Conservation (phyloP, 306 rosid genomes). For the Vigna radiata region DNA sequence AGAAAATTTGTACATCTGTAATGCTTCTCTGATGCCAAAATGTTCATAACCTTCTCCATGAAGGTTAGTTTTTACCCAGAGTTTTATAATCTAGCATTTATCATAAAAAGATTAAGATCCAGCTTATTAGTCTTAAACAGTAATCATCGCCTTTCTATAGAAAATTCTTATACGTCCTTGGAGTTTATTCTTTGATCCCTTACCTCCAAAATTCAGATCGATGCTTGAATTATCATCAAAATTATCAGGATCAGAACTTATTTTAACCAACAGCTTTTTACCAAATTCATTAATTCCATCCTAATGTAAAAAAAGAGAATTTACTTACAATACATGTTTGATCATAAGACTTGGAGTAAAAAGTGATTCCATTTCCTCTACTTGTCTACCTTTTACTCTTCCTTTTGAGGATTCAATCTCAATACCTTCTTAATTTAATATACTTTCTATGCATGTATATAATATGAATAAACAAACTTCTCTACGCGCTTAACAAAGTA, state of each 20-base stretch:
- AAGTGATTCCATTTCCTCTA: background rate
- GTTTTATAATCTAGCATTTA: background rate
- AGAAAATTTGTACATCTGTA: too few species aligned
- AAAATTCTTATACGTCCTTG: background rate
- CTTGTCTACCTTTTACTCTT: background rate
- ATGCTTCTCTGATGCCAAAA: too few species aligned
- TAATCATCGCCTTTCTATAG: background rate
- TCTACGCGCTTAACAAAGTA: background rate
- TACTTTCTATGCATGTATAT: background rate
- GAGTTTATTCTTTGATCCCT: background rate
- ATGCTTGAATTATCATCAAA: background rate
- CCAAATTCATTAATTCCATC: conserved; percentile 13
- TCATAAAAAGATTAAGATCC: conserved; percentile 7
- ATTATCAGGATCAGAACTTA: background rate
- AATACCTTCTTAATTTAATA: background rate
- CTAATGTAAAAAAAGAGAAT: background rate
- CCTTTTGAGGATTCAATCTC: background rate
- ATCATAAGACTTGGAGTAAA: background rate
- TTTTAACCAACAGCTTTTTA: background rate
- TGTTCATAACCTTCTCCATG: too few species aligned
- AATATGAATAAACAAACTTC: background rate
- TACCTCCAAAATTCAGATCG: background rate
- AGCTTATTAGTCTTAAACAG: background rate
- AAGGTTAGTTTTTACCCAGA: too few species aligned
- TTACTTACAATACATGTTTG: background rate